Base-by-base conservation (phyloP, 1,284 basidiomycete genomes). In the Xerocomus minutiporus region DNA sequence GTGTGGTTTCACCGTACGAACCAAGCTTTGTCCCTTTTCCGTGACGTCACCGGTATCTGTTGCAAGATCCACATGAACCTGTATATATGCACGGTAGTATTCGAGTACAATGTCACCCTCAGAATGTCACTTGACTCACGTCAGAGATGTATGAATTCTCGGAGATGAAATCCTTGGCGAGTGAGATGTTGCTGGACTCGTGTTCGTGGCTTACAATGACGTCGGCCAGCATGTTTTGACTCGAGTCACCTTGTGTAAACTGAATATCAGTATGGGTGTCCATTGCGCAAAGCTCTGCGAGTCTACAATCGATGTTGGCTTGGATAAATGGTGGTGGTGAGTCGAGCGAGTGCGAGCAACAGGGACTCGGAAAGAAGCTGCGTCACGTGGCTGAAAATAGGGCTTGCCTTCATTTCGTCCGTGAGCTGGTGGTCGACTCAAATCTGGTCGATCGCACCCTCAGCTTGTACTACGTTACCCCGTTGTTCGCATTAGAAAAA, bases 381-480 rank as follows among this genome's bases (percentile, higher is more conserved):
- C 11, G 48, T 66, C 61, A 63, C 61, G 61, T 63, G 61, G 45
- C 23, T 6, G 1, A 28, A 48, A 46, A 29, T 34, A 28, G 13
- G 17, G 17, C 4, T 32, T 17, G 25, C 28, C 15, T 28, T 12
- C 3, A 9, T 20, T 20, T 23, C 38, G 20, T 25, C 8, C 20
- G 2, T 20, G 20, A 20, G 20, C 20, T 32, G 15, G 12, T n/a
- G 8, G 4, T 17, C 32, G 15, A 28, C 35, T 46, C 26, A 11
- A 20, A 20, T 20, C 2, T 20, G 20, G 20, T 20, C 20, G 20
- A 20, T 20, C 20, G 20, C 20, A 20, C 20, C 17, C 20, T 20
- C 20, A 20, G 20, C 29, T 29, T 32, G 31, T 32, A 32, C 31
- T 32, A 25, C 8, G 3, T 42, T 17, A n/a, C 11, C 20, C n/a